Base-by-base conservation (phyloP, 2,329 filamentous ascomycete genomes). In the Colletotrichum sublineola region DNA sequence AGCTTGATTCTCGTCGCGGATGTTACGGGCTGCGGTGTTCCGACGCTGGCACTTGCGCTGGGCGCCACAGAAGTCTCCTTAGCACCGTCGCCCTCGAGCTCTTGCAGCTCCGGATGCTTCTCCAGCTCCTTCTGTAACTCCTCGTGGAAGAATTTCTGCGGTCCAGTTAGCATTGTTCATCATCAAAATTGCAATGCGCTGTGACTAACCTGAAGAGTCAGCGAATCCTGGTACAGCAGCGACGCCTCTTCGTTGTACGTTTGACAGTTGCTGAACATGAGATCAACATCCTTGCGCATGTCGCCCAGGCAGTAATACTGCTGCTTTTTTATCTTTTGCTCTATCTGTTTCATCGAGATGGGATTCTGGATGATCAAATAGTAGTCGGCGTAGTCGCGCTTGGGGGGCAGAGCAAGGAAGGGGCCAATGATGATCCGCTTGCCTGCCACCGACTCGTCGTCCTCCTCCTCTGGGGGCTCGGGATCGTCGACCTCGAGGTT, bases 241-340 rank as follows among this genome's bases (percentile, higher is more conserved):
- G 95, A 98, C 70, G 92, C 93, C 79, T 98, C 96, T 82, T 99
- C 97, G 79, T 99, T 99, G 86, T 97, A 99, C 3, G 93, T 96
- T 81, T 94, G 90, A 75, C 96, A 97, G 82, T 99, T 99, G 80
- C 89, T 91, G 81, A 95, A 96, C 82, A 99, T 89, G 74, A 96
- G 84, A 63, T 91, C 90, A 74, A 99, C 91, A 79, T 99, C 97
- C 76, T 89, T 90, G 67, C 91, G 89, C 87, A 99, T 90, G 77
- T 95, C 94, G 79, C 89, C 91, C 73, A 98, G 83, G 78, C 89
- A 93, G 76, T 90, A 90, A 82, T 99, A 99, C 79, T 98, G 94
- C 79, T 97, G 94, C 82, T 94, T 96, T 86, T 97, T 98, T 84
- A 99, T 97, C 86, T 94, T 96, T 80, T 93, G 94, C 80, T 94